Percentiles rank a stretch among this genome's conserved stretches.
Evolutionary conservation across 2,329 filamentous ascomycete genomes (phyloP).

Genomic region (Blastomyces percursus): DNA sequence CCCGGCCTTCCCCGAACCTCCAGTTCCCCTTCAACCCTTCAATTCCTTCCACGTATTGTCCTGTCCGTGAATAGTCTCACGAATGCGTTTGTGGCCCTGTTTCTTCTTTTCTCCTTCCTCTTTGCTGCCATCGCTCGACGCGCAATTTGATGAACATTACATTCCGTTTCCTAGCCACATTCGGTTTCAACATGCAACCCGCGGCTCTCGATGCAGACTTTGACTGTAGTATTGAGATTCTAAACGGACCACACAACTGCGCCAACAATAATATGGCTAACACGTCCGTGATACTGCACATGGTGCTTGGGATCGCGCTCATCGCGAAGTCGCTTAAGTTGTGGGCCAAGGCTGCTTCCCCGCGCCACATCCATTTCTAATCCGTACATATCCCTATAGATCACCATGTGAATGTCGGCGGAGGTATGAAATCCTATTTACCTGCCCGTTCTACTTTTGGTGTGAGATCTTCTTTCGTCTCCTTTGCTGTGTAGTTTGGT

Average conservation of each 20-base stretch:
- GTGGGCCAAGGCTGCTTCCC: neutral
- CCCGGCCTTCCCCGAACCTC: too few relatives aligned
- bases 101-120: too few relatives aligned
- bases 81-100: too few relatives aligned
- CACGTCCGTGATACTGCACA: neutral
- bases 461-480: neutral
- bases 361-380: neutral
- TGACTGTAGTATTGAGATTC: neutral
- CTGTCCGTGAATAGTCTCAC: too few relatives aligned
- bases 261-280: neutral
- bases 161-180: too few relatives aligned
- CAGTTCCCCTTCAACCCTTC: too few relatives aligned
- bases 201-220: neutral
- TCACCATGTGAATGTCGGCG: neutral
- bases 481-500: neutral
- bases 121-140: too few relatives aligned
- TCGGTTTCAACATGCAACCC: too few relatives aligned
- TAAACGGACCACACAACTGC: neutral
- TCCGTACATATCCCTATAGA: neutral
- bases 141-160: too few relatives aligned
- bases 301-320: neutral
- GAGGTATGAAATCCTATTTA: neutral
- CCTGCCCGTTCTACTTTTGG: neutral
- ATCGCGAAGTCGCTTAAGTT: neutral
- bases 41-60: too few relatives aligned